Evolutionary conservation across 139 green algal species (phyloP), one percentile per base, ranked within the genome.

Genomic region (Tetratostichococcus sp.): DNA sequence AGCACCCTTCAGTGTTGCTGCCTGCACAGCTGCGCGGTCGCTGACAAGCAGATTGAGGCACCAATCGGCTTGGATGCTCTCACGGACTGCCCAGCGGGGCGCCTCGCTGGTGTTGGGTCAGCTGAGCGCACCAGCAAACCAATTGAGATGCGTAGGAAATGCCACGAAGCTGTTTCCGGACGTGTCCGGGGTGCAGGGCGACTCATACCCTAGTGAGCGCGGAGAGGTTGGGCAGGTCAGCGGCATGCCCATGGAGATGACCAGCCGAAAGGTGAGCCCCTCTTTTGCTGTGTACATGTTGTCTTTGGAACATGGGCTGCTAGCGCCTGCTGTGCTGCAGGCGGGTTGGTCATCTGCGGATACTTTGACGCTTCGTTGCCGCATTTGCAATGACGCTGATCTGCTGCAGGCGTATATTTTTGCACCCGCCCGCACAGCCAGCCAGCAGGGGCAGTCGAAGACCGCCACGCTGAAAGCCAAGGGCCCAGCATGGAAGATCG

Each of bases 401-500:
- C 11, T 50, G 39, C 11, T n/a, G 65, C 81, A 94, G 86, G 92
- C 88, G 6, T 77, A 77, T 70, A 94, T 97, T 57, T 95, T 86
- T 76, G 42, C 73, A 0, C 86, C 90, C 21, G 80, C 89, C 1
- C 84, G 87, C 59, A 89, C 82, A 33, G 74, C 90, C 3, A 82
- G 73, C 2, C 90, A 96, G 80, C 86, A 90, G 67, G 92, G 92
- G 0, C n/a, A 85, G 26, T 86, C 71, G 0, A 87, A 90, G 65
- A 93, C 91, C 3, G 42, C 65, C 21, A 62, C 78, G 35, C 35
- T 32, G 17, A 34, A 72, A 77, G 83, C 80, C 33, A 84, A 77
- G n/a, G 76, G 75, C 0, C 88, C 88, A 19, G 72, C 78, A 1
- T 97, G 93, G 93, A 89, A 81, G 58, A 91, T 97, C 43, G 78